Evolutionary conservation across 164 flowering plant genomes (phyloP).

Genomic region (Platanus orientalis): DNA sequence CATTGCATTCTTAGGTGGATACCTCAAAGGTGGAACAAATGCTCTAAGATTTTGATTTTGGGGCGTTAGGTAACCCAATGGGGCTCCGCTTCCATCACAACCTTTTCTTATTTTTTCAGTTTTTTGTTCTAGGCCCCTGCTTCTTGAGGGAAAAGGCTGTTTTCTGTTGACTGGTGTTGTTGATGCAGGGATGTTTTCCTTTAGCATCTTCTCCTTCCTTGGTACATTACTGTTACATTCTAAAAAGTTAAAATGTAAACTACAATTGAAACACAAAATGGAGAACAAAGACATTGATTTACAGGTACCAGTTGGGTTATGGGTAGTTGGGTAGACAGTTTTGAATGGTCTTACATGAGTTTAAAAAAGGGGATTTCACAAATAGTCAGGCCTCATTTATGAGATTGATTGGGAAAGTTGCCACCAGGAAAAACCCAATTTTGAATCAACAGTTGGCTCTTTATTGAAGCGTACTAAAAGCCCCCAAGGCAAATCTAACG

Average conservation of each 20-base stretch:
- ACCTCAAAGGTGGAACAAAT: constrained; percentile 25
- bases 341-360: no score
- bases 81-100: neutral
- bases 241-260: no score
- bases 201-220: constrained; percentile 15
- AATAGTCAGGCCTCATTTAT: no score
- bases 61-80: neutral
- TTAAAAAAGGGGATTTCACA: no score
- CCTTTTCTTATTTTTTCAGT: neutral
- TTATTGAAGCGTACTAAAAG: no score
- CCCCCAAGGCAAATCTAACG: no score
- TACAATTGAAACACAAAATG: neutral
- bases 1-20: constrained; percentile 22
- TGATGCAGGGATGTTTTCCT: constrained; percentile 15
- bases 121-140: neutral
- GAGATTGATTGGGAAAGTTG: no score
- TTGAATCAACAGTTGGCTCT: no score
- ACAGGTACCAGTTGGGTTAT: no score
- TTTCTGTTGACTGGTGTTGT: neutral
- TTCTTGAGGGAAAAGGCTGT: neutral
- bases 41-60: constrained; percentile 3
- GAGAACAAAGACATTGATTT: neutral
- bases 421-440: no score
- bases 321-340: no score
- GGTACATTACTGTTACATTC: neutral